Evolutionary conservation across 176 grass and related monocot genomes (phyloP).

Genomic region (Aegilops umbellulata): DNA sequence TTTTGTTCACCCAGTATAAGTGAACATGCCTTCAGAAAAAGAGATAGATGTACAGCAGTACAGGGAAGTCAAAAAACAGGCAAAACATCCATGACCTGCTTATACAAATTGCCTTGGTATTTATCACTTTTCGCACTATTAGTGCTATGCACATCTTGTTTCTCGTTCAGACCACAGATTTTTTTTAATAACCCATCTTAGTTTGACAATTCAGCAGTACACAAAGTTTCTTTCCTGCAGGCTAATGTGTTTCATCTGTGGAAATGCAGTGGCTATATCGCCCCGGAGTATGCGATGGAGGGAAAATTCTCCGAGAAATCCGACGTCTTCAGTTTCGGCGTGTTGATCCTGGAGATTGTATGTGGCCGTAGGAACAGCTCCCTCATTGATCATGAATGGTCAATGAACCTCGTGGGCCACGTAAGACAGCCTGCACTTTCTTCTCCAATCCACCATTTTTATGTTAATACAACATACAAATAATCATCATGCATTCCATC

Average conservation of each 20-base stretch:
- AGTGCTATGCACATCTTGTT: too few relatives aligned
- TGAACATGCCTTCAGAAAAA: too few relatives aligned
- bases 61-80: too few relatives aligned
- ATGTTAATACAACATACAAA: not conserved
- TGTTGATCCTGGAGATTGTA: constrained; percentile 65
- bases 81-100: too few relatives aligned
- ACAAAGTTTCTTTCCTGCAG: not conserved
- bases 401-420: constrained; percentile 67
- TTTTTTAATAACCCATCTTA: too few relatives aligned
- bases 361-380: constrained; percentile 56
- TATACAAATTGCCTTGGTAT: too few relatives aligned
- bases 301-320: constrained; percentile 72
- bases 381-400: constrained; percentile 45
- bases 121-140: too few relatives aligned
- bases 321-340: constrained; percentile 65
- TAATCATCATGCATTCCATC: not conserved
- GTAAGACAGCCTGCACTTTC: constrained; percentile 21
- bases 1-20: not conserved
- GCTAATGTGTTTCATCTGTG: constrained; percentile 19
- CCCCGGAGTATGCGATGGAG: constrained; percentile 70
- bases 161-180: too few relatives aligned
- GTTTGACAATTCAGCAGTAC: too few relatives aligned
- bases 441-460: not conserved
- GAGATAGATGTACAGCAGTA: too few relatives aligned
- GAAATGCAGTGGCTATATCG: constrained; percentile 57